Evolutionary conservation across 2,329 filamentous ascomycete genomes (phyloP).

Genomic region (Colletotrichum scovillei): DNA sequence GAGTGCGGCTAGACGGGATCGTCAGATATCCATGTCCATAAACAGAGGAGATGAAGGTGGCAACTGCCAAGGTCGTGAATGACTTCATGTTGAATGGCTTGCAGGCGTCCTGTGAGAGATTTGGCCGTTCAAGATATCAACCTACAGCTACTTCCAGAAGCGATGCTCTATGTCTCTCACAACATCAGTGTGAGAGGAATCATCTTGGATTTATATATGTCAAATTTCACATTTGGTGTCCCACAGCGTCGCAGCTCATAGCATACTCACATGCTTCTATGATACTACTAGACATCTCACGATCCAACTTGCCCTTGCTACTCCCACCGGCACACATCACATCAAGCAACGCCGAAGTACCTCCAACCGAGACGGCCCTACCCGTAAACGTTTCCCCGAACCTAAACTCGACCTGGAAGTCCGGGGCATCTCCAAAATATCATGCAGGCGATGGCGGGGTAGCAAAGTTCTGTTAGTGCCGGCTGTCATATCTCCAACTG

Average conservation of each 20-base stretch:
- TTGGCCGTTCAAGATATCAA: neutral
- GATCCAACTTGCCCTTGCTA: neutral
- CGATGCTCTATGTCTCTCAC: too few relatives aligned
- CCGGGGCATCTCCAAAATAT: slow-evolving; percentile 15
- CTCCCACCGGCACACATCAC: neutral
- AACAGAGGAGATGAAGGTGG: slow-evolving; percentile 15
- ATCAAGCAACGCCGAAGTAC: slow-evolving; percentile 26
- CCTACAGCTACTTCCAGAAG: neutral
- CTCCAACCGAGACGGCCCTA: slow-evolving; percentile 31
- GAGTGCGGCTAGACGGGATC: slow-evolving; percentile 55
- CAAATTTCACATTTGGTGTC: neutral
- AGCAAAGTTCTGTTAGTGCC: slow-evolving; percentile 22
- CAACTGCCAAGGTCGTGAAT: neutral
- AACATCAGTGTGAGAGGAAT: neutral
- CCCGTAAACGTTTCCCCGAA: slow-evolving; percentile 23
- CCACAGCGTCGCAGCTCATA: neutral
- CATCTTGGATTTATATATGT: slow-evolving; percentile 2
- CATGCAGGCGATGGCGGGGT: slow-evolving; percentile 24
- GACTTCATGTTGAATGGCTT: neutral
- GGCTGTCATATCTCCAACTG: slow-evolving; percentile 22
- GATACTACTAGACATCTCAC: neutral
- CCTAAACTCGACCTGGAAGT: slow-evolving; percentile 26
- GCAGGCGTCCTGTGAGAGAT: neutral
- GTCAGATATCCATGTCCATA: slow-evolving; percentile 59
- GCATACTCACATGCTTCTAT: neutral